Evolutionary conservation across 495 filamentous ascomycete species (phyloP).

Genomic region (Aspergillus steynii): DNA sequence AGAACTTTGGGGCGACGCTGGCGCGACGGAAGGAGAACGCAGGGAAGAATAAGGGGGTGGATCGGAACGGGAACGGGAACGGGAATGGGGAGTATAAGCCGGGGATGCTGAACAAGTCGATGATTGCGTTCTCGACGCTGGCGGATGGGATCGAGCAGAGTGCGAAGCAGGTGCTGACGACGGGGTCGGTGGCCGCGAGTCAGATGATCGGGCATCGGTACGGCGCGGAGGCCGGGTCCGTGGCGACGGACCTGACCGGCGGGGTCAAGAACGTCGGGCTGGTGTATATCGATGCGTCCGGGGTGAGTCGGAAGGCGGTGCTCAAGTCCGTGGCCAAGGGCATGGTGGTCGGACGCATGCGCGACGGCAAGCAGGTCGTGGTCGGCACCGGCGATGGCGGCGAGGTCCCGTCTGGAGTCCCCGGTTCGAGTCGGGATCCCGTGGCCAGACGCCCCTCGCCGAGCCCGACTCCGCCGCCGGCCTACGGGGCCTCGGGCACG

Average conservation of each 20-base stretch:
- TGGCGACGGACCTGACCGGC: conserved; percentile 72
- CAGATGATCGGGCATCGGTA: conserved; percentile 82
- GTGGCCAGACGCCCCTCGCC: conserved; percentile 32
- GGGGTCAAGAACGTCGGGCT: conserved; percentile 94
- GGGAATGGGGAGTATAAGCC: conserved; percentile 72
- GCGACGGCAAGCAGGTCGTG: conserved; percentile 78
- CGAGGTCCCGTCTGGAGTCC: conserved; percentile 34
- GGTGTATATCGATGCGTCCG: conserved; percentile 96
- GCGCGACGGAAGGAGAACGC: conserved; percentile 58
- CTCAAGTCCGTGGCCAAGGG: conserved; percentile 94
- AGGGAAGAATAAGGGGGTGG: conserved; percentile 55
- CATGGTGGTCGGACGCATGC: conserved; percentile 93
- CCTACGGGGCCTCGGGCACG: conserved; percentile 42
- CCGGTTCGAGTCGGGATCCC: conserved; percentile 23
- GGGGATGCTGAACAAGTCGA: conserved; percentile 86
- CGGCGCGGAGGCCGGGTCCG: conserved; percentile 75
- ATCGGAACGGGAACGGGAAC: conserved; percentile 54
- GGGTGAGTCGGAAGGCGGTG: conserved; percentile 83
- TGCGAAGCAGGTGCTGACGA: conserved; percentile 70
- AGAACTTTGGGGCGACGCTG: conserved; percentile 81
- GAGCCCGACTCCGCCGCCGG: conserved; percentile 41
- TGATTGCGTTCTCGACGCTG: conserved; percentile 96
- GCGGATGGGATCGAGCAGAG: conserved; percentile 90
- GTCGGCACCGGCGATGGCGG: conserved; percentile 82
- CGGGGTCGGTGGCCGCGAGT: conserved; percentile 72